phyloP scores from a whole-genome alignment of 2,329 filamentous ascomycete species.

The Parastagonospora avenae region DNA sequence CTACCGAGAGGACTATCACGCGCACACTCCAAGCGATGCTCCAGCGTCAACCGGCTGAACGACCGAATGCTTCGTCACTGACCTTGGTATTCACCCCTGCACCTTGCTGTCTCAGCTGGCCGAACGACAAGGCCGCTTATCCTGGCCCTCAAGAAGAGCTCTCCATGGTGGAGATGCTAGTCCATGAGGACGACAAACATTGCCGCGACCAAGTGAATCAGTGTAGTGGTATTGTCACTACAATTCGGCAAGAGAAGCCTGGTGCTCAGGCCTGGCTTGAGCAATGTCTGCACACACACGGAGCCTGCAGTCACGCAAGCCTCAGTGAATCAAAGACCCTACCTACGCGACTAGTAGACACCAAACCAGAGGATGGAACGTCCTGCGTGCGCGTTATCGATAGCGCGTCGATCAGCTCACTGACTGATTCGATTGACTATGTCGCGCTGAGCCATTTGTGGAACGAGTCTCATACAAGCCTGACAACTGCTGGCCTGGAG shows the following conservation, averaged over 20 bases:
- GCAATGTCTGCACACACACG: constrained; percentile 34
- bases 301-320: constrained; percentile 24
- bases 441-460: constrained; percentile 38
- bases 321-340: constrained; percentile 14
- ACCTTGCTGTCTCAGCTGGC: constrained; percentile 45
- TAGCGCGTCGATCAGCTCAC: constrained; percentile 19
- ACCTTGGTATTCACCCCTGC: constrained; percentile 42
- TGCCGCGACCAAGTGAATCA: constrained; percentile 16
- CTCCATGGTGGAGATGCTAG: constrained; percentile 28
- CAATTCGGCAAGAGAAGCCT: constrained; percentile 6
- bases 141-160: constrained; percentile 42
- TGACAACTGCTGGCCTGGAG: constrained; percentile 22
- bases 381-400: constrained; percentile 29
- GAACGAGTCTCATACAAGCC: constrained; percentile 21
- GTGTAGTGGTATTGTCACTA: neutral
- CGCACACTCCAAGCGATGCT: constrained; percentile 41
- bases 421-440: constrained; percentile 22
- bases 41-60: constrained; percentile 29
- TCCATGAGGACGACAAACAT: constrained; percentile 22
- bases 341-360: constrained; percentile 41
- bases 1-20: constrained; percentile 30
- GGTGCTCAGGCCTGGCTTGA: constrained; percentile 37
- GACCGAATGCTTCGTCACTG: constrained; percentile 38
- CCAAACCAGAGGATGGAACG: constrained; percentile 20
- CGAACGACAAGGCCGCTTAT: constrained; percentile 39